These are phyloP conservation scores for Ichthyophthirius multifiliis DNA, from an alignment of 169 alveolate genomes.

Conservation along the genomic window DNA sequence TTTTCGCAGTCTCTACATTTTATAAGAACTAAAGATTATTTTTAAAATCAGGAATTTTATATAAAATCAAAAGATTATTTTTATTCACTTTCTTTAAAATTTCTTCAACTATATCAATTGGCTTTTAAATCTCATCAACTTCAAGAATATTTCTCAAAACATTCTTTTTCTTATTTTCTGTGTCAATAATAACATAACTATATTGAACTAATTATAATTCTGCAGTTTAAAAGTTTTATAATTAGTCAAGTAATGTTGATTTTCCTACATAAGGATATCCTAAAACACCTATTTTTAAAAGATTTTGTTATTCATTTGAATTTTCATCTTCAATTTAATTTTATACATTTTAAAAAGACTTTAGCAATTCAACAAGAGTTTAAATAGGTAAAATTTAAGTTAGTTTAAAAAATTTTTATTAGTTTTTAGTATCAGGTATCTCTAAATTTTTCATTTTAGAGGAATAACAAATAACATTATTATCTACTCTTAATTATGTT, in stretches of 20 bases:
- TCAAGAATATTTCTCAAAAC: constrained; percentile 87
- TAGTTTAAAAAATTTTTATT: too few species aligned
- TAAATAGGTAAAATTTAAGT: too few species aligned
- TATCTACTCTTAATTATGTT: too few species aligned
- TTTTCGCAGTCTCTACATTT: too few species aligned
- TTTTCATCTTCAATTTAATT: too few species aligned
- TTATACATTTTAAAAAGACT: too few species aligned
- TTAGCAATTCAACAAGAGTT: too few species aligned
- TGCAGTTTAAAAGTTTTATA: constrained; percentile 44
- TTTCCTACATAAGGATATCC: constrained; percentile 96
- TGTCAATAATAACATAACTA: constrained; percentile 91
- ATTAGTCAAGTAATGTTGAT: constrained; percentile 54
- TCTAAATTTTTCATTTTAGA: too few species aligned
- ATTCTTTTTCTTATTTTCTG: constrained; percentile 71
- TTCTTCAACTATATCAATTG: constrained; percentile 83
- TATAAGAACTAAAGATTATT: constrained; percentile 61
- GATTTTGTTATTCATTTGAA: too few species aligned
- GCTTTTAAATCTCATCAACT: constrained; percentile 88
- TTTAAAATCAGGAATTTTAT: constrained; percentile 71
- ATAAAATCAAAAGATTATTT: constrained; percentile 69
- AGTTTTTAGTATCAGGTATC: too few species aligned
- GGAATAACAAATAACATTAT: too few species aligned
- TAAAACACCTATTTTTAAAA: constrained; percentile 95
- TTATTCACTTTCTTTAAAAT: constrained; percentile 73
- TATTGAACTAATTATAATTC: constrained; percentile 89